These are phyloP conservation scores for Salix suchowensis DNA, from an alignment of 345 rosid genomes.

Conservation along the genomic window DNA sequence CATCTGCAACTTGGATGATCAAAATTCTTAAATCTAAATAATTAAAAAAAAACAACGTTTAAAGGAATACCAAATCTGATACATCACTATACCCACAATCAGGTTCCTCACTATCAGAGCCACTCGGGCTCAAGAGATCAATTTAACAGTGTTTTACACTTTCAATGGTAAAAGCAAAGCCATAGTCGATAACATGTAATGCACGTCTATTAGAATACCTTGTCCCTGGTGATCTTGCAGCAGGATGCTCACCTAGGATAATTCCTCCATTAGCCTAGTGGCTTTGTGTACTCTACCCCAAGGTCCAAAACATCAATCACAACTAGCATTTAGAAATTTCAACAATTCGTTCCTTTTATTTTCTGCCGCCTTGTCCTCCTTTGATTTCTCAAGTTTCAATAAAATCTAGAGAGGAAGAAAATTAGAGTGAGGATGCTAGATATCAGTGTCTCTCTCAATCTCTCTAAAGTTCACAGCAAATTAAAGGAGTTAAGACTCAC, in stretches of 20 bases:
- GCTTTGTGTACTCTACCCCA: background rate
- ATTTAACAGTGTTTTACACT: background rate
- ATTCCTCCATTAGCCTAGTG: background rate
- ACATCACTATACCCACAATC: background rate
- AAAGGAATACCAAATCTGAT: background rate
- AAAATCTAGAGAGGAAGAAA: constrained; percentile 50
- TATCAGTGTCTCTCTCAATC: background rate
- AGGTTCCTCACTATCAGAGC: background rate
- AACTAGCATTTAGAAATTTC: constrained; percentile 94
- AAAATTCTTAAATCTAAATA: background rate
- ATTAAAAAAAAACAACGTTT: background rate
- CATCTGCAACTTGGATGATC: background rate
- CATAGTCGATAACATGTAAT: background rate
- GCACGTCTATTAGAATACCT: background rate
- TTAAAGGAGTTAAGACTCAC: constrained; percentile 22
- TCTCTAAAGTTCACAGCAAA: background rate
- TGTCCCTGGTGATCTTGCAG: background rate
- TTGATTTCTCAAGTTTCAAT: constrained; percentile 84
- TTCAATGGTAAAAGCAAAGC: background rate
- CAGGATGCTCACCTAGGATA: background rate
- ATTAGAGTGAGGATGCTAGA: background rate
- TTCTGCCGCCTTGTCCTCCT: constrained; percentile 94
- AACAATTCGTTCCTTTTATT: constrained; percentile 80
- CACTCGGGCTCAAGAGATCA: background rate
- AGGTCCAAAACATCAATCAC: constrained; percentile 50